These are phyloP conservation scores for Pseudomicrostroma phylloplanum DNA, from an alignment of 1,284 basidiomycete genomes.

Conservation along the genomic window DNA sequence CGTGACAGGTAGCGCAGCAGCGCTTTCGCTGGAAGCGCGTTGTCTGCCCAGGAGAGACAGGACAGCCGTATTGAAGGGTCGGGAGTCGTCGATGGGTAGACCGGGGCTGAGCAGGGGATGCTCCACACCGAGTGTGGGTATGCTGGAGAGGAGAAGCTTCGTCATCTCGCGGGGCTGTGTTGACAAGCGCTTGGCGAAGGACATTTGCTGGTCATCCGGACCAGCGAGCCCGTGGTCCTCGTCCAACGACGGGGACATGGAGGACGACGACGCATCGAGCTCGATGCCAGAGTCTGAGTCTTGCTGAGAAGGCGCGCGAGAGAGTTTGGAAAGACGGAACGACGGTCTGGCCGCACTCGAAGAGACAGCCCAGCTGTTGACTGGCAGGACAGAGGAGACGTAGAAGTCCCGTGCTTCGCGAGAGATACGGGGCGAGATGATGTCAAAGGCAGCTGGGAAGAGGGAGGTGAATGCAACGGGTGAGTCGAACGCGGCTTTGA, in stretches of 20 bases:
- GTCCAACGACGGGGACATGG: neutral
- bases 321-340: too few relatives aligned
- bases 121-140: neutral
- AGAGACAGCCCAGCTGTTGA: neutral
- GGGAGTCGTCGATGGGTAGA: neutral
- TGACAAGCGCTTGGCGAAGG: neutral
- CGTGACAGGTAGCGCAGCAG: neutral
- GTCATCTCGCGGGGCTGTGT: neutral
- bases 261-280: too few relatives aligned
- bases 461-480: neutral
- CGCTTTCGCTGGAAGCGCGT: neutral
- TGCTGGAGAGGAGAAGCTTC: neutral
- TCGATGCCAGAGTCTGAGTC: conserved; percentile 1
- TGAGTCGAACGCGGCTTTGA: neutral
- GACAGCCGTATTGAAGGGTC: neutral
- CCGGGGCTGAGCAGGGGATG: conserved; percentile 3
- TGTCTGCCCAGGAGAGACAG: neutral
- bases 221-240: neutral
- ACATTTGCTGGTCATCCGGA: neutral
- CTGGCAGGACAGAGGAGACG: neutral
- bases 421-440: neutral
- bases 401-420: neutral
- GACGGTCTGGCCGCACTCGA: too few relatives aligned
- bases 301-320: too few relatives aligned
- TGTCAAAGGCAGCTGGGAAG: neutral